Evolutionary conservation across 192 early-diverging fungal genomes (phyloP), one percentile per base, ranked within the genome.

Genomic region (Obelidium mucronatum): DNA sequence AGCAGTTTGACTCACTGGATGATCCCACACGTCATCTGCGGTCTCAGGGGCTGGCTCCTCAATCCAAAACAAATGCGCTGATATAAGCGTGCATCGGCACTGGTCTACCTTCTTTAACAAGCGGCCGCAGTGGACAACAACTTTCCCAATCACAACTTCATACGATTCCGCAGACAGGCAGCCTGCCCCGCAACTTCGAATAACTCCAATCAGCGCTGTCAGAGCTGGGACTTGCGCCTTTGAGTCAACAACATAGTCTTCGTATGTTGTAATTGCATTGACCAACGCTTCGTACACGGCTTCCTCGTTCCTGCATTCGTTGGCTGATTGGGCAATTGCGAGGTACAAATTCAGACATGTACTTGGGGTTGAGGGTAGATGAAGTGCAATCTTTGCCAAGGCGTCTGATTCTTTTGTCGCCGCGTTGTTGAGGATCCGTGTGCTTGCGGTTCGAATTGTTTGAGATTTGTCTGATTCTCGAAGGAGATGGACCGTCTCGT

Each of bases 231-330:
- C 93, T 82, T 98, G 97, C 24, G 92, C 92, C 67, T 91, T 89
- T 62, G 95, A 95, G 63, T 98, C 97, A 37, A 92, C 94, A 65
- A 98, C 94, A 31, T 93, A 91, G 71, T 99, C 96, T 80, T 99
- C 98, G 79, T 97, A 99, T 58, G 96, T 91, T 1, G 94, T 97
- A 65, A 99, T 93, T 26, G 97, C 96, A 89, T 85, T 37, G 8
- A 97, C 96, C 81, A 98, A 91, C 82, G 98, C 97, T 81, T 99
- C 98, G 82, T 98, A 99, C 11, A 91, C 90, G n/a, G 95, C 86
- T 71, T 98, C 97, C 76, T 98, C 96, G 78, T 95, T 90, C 4
- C 93, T 90, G 19, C 89, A 86, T 78, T 95, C 93, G 66, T 95
- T 91, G 13, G 96, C 95, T 22, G 90, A 89, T 68, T 94, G 90